phyloP scores from a whole-genome alignment of 2,329 filamentous ascomycete species.

The Cladosporium austrohemisphaericum region DNA sequence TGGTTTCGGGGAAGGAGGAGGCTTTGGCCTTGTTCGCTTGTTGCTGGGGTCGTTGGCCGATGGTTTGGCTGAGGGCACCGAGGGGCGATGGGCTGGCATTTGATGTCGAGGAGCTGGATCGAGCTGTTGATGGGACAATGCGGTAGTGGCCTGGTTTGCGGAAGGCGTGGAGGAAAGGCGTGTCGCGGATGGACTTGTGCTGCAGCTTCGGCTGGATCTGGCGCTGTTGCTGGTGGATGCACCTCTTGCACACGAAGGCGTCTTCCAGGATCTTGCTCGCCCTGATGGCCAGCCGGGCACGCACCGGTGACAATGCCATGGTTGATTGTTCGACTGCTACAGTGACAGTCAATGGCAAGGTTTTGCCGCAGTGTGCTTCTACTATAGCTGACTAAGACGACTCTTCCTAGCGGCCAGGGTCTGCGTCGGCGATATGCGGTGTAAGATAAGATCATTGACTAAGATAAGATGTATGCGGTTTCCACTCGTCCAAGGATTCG shows the following conservation, averaged over 20 bases:
- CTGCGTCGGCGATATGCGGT: constrained; percentile 8
- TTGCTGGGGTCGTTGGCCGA: constrained; percentile 19
- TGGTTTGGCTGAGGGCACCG: constrained; percentile 29
- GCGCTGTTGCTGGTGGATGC: constrained; percentile 29
- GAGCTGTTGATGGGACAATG: constrained; percentile 22
- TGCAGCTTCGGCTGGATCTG: too few species aligned
- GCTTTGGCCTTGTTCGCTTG: constrained; percentile 2
- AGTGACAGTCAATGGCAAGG: constrained; percentile 4
- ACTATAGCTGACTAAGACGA: constrained; percentile 14
- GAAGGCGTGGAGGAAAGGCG: constrained; percentile 35
- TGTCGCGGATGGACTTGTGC: constrained; percentile 29
- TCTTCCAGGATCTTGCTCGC: constrained; percentile 19
- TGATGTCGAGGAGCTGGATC: constrained; percentile 14
- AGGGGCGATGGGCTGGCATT: constrained; percentile 27
- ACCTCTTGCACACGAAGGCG: constrained; percentile 31
- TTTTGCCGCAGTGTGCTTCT: constrained; percentile 1
- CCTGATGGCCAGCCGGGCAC: constrained; percentile 10
- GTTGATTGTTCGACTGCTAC: neutral
- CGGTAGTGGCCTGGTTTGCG: constrained; percentile 23
- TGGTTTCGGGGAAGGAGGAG: constrained; percentile 36
- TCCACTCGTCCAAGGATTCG: too few species aligned
- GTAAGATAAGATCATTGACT: too few species aligned
- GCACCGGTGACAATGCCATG: constrained; percentile 7
- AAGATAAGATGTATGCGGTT: neutral
- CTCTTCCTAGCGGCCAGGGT: neutral